These are phyloP conservation scores for Pythium dissotocum DNA, from an alignment of 352 stramenopile genomes.

Conservation along the genomic window DNA sequence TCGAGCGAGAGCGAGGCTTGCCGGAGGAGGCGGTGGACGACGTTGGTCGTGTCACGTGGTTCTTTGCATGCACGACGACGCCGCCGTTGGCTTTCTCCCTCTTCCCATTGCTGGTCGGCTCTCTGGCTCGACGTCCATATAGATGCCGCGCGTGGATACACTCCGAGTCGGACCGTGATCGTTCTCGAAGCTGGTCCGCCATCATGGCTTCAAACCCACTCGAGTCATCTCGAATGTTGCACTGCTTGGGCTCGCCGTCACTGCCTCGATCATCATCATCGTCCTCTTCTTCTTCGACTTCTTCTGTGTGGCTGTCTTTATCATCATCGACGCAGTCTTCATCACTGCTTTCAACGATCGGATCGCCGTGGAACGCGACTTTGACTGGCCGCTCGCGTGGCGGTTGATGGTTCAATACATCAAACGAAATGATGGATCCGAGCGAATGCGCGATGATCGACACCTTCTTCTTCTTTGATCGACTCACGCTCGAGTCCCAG, in stretches of 20 bases:
- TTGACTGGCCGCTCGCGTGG: conserved; percentile 30
- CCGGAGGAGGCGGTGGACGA: not conserved
- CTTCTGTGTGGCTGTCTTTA: conserved; percentile 28
- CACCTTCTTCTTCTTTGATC: conserved; percentile 67
- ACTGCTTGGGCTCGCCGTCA: conserved; percentile 24
- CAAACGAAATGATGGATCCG: conserved; percentile 91
- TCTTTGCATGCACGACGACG: conserved; percentile 21
- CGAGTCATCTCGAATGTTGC: conserved; percentile 15
- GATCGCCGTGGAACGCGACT: conserved; percentile 22
- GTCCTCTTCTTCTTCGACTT: conserved; percentile 28
- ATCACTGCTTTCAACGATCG: conserved; percentile 24
- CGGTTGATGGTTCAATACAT: conserved; percentile 86
- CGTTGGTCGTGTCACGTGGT: not conserved
- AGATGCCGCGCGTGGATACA: conserved; percentile 21
- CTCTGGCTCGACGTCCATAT: not conserved
- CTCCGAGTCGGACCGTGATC: conserved; percentile 32
- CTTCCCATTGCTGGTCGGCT: not conserved
- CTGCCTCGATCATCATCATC: conserved; percentile 37
- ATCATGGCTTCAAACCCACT: conserved; percentile 27
- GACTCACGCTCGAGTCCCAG: conserved; percentile 32
- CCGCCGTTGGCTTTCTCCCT: conserved; percentile 10
- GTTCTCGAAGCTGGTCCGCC: conserved; percentile 19
- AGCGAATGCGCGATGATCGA: conserved; percentile 89
- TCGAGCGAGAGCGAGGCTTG: not conserved
- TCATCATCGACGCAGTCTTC: conserved; percentile 23